These are phyloP conservation scores for Chlorencoelia australis DNA, from an alignment of 2,329 filamentous ascomycete species.

Conservation along the genomic window DNA sequence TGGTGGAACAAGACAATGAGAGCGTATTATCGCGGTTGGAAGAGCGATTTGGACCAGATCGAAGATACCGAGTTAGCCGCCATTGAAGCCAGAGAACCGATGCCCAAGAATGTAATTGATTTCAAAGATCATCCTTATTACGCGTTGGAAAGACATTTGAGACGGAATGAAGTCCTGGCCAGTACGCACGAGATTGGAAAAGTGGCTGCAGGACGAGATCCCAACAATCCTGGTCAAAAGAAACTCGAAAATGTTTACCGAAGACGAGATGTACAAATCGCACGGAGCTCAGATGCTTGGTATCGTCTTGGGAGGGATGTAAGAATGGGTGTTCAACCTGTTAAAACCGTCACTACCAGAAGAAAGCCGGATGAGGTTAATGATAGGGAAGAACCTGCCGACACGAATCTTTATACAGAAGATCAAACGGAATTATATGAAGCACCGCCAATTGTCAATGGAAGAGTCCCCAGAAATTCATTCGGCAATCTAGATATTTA, in stretches of 20 bases:
- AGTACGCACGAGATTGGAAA: constrained; percentile 64
- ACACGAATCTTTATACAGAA: constrained; percentile 47
- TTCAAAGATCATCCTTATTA: constrained; percentile 81
- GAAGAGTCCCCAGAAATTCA: constrained; percentile 75
- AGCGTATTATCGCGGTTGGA: constrained; percentile 34
- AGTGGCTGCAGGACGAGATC: constrained; percentile 55
- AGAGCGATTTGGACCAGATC: constrained; percentile 65
- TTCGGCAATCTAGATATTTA: constrained; percentile 94
- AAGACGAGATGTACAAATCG: constrained; percentile 67
- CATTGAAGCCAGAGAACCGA: constrained; percentile 64
- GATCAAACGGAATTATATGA: constrained; percentile 64
- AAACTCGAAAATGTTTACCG: constrained; percentile 71
- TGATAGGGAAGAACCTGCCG: constrained; percentile 31
- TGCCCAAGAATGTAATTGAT: constrained; percentile 77
- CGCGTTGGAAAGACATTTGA: constrained; percentile 76
- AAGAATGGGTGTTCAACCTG: constrained; percentile 66
- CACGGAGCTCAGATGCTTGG: constrained; percentile 79
- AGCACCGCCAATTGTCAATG: constrained; percentile 65
- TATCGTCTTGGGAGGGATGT: constrained; percentile 78
- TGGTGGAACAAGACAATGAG: constrained; percentile 47
- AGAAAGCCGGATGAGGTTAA: constrained; percentile 29
- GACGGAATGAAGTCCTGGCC: constrained; percentile 70
- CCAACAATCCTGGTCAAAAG: constrained; percentile 21
- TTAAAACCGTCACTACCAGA: constrained; percentile 58
- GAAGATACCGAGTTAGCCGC: constrained; percentile 69